These are phyloP conservation scores for Aspergillus pseudoglaucus DNA, from an alignment of 2,329 filamentous ascomycete genomes.

Conservation along the genomic window DNA sequence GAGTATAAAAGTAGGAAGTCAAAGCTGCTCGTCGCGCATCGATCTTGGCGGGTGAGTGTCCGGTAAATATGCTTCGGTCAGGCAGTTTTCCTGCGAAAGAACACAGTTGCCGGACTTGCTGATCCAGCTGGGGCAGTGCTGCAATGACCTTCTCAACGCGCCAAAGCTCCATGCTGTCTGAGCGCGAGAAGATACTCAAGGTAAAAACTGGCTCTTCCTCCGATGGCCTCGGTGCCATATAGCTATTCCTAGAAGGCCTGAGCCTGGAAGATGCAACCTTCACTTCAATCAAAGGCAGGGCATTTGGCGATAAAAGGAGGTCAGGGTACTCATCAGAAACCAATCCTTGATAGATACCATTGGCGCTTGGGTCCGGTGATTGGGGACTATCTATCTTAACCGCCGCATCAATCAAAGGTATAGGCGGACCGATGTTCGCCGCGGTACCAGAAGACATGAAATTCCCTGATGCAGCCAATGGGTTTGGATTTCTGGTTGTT, in stretches of 20 bases:
- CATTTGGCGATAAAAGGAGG: constrained; percentile 78
- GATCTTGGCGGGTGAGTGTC: constrained; percentile 87
- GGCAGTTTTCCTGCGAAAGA: constrained; percentile 70
- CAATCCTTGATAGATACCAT: constrained; percentile 65
- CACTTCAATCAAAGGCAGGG: constrained; percentile 75
- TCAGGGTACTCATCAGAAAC: constrained; percentile 82
- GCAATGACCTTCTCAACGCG: constrained; percentile 85
- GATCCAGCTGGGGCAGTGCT: constrained; percentile 74
- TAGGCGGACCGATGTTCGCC: constrained; percentile 4
- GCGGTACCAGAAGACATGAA: not conserved
- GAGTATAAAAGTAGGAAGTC: constrained; percentile 75
- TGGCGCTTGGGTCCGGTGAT: constrained; percentile 25
- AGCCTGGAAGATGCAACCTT: constrained; percentile 91
- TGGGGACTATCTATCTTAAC: constrained; percentile 30
- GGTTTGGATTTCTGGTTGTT: constrained; percentile 65
- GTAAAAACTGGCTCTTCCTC: constrained; percentile 95
- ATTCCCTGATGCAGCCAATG: constrained; percentile 41
- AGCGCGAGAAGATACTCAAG: constrained; percentile 73
- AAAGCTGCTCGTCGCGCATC: constrained; percentile 77
- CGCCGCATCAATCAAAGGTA: constrained; percentile 32
- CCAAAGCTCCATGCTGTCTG: constrained; percentile 65
- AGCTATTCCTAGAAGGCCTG: constrained; percentile 80
- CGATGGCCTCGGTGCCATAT: constrained; percentile 68
- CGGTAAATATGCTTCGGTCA: constrained; percentile 78
- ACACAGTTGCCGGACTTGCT: constrained; percentile 68